These are phyloP conservation scores for Aureobasidium lini DNA, from an alignment of 2,329 filamentous ascomycete species.

Conservation along the genomic window DNA sequence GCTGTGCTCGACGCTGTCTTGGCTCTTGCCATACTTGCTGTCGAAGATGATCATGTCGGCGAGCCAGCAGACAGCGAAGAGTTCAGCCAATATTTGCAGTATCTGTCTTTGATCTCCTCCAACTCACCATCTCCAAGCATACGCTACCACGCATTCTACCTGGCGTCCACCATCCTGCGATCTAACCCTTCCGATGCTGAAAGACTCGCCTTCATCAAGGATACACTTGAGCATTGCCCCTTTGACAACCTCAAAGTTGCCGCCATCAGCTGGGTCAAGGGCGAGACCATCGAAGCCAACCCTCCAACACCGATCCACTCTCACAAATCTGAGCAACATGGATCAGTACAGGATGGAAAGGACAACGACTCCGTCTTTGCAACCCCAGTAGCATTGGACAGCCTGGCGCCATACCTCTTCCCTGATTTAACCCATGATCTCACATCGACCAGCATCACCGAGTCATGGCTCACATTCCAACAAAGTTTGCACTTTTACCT, in stretches of 20 bases:
- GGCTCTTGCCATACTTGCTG: slow-evolving; percentile 43
- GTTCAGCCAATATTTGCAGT: slow-evolving; percentile 47
- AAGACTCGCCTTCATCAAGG: slow-evolving; percentile 47
- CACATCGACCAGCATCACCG: slow-evolving; percentile 30
- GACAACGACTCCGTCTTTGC: slow-evolving; percentile 35
- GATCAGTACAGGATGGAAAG: background rate
- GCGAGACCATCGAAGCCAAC: slow-evolving; percentile 48
- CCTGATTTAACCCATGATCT: slow-evolving; percentile 39
- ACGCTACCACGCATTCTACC: slow-evolving; percentile 41
- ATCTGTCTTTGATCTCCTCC: slow-evolving; percentile 41
- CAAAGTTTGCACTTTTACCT: slow-evolving; percentile 49
- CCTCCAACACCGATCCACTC: slow-evolving; percentile 19
- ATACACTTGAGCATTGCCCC: slow-evolving; percentile 47
- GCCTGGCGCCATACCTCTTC: slow-evolving; percentile 46
- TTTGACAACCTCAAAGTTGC: slow-evolving; percentile 49
- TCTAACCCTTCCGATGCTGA: slow-evolving; percentile 46
- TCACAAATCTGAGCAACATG: slow-evolving; percentile 8
- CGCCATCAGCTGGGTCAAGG: slow-evolving; percentile 54
- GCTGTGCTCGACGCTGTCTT: slow-evolving; percentile 49
- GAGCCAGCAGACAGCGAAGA: slow-evolving; percentile 42
- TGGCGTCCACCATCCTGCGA: slow-evolving; percentile 43
- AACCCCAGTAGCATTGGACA: slow-evolving; percentile 39
- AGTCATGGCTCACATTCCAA: slow-evolving; percentile 39
- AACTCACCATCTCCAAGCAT: slow-evolving; percentile 41
- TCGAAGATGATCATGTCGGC: slow-evolving; percentile 38